These are phyloP conservation scores for Neurospora sp. DNA, from an alignment of 495 filamentous ascomycete species.

Conservation along the genomic window DNA sequence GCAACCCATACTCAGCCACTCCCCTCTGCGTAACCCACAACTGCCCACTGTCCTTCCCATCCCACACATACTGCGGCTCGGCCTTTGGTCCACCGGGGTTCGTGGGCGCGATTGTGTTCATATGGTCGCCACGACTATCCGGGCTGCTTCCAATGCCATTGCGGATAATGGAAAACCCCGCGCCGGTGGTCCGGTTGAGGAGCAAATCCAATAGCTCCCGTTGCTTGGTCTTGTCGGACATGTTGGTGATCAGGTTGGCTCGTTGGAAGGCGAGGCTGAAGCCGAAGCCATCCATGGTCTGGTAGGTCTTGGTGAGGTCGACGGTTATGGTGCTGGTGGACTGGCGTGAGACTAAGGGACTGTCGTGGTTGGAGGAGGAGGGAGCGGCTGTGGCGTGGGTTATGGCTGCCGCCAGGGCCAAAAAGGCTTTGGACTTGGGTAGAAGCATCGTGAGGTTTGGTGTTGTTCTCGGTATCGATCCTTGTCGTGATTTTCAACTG, in stretches of 20 bases:
- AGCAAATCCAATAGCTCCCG: constrained; percentile 37
- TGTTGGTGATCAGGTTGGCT: constrained; percentile 40
- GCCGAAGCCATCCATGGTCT: constrained; percentile 43
- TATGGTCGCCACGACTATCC: constrained; percentile 32
- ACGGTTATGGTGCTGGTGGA: constrained; percentile 29
- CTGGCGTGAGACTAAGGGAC: constrained; percentile 16
- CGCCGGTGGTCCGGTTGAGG: constrained; percentile 40
- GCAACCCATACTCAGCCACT: constrained; percentile 32
- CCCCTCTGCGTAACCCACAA: constrained; percentile 43
- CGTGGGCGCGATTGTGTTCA: constrained; percentile 38
- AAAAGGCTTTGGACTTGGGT: constrained; percentile 2
- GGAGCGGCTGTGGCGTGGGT: background rate
- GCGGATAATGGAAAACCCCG: constrained; percentile 45
- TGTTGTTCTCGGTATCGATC: background rate
- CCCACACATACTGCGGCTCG: constrained; percentile 37
- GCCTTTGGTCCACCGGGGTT: constrained; percentile 32
- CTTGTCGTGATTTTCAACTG: background rate
- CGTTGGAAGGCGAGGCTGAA: constrained; percentile 45
- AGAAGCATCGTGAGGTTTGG: background rate
- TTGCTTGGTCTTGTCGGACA: constrained; percentile 34
- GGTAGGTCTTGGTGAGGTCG: constrained; percentile 30
- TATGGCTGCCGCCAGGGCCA: constrained; percentile 5
- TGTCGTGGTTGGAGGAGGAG: background rate
- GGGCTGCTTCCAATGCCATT: constrained; percentile 45
- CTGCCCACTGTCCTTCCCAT: constrained; percentile 42